Evolutionary conservation across 1,139 yeast genomes (phyloP), one percentile per base, ranked within the genome.

Genomic region (Scheffersomyces illinoinensis): DNA sequence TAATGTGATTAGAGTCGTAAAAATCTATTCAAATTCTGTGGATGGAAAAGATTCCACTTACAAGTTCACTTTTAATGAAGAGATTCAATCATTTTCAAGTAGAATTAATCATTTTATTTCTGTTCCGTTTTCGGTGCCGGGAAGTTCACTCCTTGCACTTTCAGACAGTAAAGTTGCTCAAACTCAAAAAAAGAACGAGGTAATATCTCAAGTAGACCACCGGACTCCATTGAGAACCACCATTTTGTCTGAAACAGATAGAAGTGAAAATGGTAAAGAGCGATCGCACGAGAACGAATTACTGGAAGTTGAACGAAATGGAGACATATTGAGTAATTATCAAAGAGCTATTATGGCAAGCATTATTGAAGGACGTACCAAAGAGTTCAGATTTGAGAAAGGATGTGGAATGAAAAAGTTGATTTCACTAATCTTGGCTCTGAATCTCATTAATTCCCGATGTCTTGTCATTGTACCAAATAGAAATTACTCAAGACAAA

Each of bases 1-100:
- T 7, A 66, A 58, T 23, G 23, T 63, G 5, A 54, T 68, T 24
- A 56, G 66, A 43, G 48, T 71, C 7, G 69, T 65, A 6, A 61
- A 59, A 33, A 33, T 33, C 17, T 10, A 17, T 8, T 33, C 43
- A 5, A 3, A 33, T 4, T 33, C 43, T 14, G 43, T 33, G 43
- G 43, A 48, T 20, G 55, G 54, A 14, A 62, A 59, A 48, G 21
- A 47, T 0, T 18, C 60, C 18, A 54, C 50, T 1, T 52, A 62
- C 2, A 53, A 26, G 5, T 62, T 64, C 46, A 56, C 14, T 12
- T 33, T 33, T 33, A 12, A 53, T 8, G 56, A 59, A 12, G 20
- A 49, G 7, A 56, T 59, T 14, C 62, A 62, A 7, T 55, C 59
- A 14, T 62, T 64, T 47, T 56, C 54, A 4, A 58, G 59, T n/a